A percentile compares a stretch with the other conserved stretches of the same genome.
These are phyloP conservation scores for Flueggea neowawraea DNA, from an alignment of 441 rosid genomes.

Conservation along the genomic window DNA sequence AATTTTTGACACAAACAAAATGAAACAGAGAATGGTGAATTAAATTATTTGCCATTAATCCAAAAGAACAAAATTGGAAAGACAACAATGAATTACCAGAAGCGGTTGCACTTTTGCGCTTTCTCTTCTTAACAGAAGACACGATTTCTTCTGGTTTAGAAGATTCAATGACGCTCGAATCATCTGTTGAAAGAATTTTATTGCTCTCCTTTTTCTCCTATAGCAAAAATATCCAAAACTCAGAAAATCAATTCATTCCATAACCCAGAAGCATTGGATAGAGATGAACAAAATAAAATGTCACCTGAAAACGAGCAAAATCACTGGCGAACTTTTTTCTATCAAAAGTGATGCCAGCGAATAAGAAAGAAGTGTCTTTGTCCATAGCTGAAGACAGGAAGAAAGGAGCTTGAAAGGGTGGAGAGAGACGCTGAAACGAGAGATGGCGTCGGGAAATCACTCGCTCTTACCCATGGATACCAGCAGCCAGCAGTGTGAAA, in stretches of 20 bases:
- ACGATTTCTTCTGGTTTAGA: conserved; percentile 22
- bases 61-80: not conserved
- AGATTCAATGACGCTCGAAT: conserved; percentile 31
- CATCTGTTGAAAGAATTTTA: conserved; percentile 20
- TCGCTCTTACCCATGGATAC: too few relatives aligned
- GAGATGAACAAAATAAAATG: not conserved
- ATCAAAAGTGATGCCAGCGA: conserved; percentile 68
- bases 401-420: too few relatives aligned
- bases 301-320: conserved; percentile 65
- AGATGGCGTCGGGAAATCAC: too few relatives aligned
- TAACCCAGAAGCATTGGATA: not conserved
- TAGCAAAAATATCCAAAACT: not conserved
- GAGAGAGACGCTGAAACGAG: too few relatives aligned
- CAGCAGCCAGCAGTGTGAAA: too few relatives aligned
- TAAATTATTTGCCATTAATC: not conserved
- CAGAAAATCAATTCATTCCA: not conserved
- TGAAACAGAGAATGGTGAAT: not conserved
- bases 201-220: conserved; percentile 44
- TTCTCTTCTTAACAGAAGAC: conserved; percentile 49
- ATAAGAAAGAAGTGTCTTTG: conserved; percentile 53
- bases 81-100: conserved; percentile 35
- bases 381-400: conserved; percentile 37
- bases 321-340: conserved; percentile 62
- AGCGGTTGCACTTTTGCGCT: conserved; percentile 39
- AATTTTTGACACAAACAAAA: conserved; percentile 1